A percentile compares a stretch with the other conserved stretches of the same genome.
Evolutionary conservation across 148 eudicot genomes (phyloP).

Genomic region (Salicornia ramosissima): DNA sequence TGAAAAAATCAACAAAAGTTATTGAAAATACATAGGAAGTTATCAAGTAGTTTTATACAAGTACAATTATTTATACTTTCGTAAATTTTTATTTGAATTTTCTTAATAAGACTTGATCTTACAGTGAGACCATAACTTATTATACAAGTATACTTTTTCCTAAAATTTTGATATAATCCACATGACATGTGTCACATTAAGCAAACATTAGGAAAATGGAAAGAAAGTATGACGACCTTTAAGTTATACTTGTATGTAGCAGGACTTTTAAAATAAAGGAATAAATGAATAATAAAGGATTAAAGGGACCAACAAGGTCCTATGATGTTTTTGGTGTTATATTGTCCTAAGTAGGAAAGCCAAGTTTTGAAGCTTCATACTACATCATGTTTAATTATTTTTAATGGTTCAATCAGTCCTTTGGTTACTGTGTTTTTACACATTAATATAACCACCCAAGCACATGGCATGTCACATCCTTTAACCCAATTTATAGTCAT

Average conservation of each 20-base stretch:
- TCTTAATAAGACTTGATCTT: too few relatives aligned
- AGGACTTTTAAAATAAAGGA: background rate
- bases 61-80: too few relatives aligned
- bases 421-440: too few relatives aligned
- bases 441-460: background rate
- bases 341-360: slow-evolving; percentile 1
- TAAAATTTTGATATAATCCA: too few relatives aligned
- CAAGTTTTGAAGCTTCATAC: background rate
- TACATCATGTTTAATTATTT: background rate
- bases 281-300: background rate
- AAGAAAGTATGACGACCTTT: background rate
- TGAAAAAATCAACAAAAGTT: too few relatives aligned
- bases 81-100: too few relatives aligned
- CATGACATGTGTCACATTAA: background rate
- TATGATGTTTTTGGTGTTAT: slow-evolving; percentile 4
- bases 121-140: too few relatives aligned
- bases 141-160: too few relatives aligned
- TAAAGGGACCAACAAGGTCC: slow-evolving; percentile 9
- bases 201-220: background rate
- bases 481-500: too few relatives aligned
- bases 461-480: slow-evolving; percentile 1
- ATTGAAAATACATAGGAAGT: too few relatives aligned
- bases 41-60: too few relatives aligned
- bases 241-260: background rate
- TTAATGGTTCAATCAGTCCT: background rate